Evolutionary conservation across 2,329 filamentous ascomycete species (phyloP).

Genomic region (Fusarium protoensiforme): DNA sequence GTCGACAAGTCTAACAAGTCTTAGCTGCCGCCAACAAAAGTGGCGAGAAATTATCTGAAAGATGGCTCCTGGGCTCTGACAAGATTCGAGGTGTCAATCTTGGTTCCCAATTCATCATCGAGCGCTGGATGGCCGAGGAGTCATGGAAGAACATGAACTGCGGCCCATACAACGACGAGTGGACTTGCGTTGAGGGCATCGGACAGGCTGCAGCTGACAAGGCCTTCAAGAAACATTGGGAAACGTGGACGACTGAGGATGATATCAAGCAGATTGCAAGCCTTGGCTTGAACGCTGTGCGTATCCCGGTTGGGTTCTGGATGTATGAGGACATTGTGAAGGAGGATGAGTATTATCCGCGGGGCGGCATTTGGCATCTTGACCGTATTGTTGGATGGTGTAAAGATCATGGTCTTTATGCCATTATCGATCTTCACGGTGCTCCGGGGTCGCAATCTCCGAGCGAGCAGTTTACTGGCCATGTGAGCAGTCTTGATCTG

Average conservation of each 20-base stretch:
- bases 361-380: constrained; percentile 40
- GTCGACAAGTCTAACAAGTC: neutral
- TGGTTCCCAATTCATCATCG: constrained; percentile 43
- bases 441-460: constrained; percentile 36
- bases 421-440: constrained; percentile 41
- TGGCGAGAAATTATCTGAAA: neutral
- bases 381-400: constrained; percentile 42
- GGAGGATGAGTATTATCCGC: constrained; percentile 34
- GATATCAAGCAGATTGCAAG: constrained; percentile 40
- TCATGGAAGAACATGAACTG: constrained; percentile 42
- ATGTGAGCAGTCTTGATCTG: constrained; percentile 20
- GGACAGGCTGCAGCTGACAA: constrained; percentile 37
- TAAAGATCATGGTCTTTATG: constrained; percentile 36
- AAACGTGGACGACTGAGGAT: constrained; percentile 34
- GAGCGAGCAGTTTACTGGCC: constrained; percentile 40
- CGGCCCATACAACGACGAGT: constrained; percentile 38
- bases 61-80: constrained; percentile 21
- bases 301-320: constrained; percentile 44
- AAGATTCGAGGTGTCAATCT: constrained; percentile 44
- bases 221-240: constrained; percentile 41
- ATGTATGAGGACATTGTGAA: constrained; percentile 39
- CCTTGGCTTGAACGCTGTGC: constrained; percentile 38
- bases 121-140: constrained; percentile 41
- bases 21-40: neutral
- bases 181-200: constrained; percentile 38